Conservation (phyloP, 2,329 filamentous ascomycete species). For the Simplicillium aogashimaense region DNA sequence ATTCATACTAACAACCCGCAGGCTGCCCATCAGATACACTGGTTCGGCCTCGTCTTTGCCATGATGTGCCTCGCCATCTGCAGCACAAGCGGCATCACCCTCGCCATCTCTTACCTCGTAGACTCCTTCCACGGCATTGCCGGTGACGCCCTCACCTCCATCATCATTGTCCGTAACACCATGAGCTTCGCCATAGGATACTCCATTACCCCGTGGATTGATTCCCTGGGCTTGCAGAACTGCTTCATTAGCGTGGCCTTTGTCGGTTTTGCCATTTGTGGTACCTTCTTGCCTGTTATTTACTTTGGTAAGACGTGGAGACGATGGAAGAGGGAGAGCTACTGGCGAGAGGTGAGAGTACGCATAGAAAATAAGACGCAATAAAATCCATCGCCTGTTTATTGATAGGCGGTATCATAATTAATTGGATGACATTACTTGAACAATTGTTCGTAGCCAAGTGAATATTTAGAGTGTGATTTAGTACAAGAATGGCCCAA, state of each 20-base stretch:
- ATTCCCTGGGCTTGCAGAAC: slow-evolving; percentile 28
- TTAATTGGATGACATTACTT: too few relatives aligned
- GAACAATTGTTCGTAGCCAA: too few relatives aligned
- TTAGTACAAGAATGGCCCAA: too few relatives aligned
- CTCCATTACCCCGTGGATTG: slow-evolving; percentile 34
- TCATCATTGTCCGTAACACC: slow-evolving; percentile 28
- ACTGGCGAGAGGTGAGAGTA: slow-evolving; percentile 10
- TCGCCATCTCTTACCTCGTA: slow-evolving; percentile 28
- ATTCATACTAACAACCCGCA: not conserved
- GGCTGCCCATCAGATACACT: slow-evolving; percentile 26
- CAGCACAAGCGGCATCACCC: slow-evolving; percentile 22
- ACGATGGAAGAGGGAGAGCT: slow-evolving; percentile 9
- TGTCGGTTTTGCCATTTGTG: slow-evolving; percentile 24
- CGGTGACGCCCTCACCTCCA: slow-evolving; percentile 26
- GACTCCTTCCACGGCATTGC: slow-evolving; percentile 29
- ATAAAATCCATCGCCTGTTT: not conserved
- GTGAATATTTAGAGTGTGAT: too few relatives aligned
- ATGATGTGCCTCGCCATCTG: slow-evolving; percentile 25
- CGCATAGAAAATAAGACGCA: slow-evolving; percentile 3
- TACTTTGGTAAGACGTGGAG: slow-evolving; percentile 30
- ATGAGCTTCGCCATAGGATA: slow-evolving; percentile 25
- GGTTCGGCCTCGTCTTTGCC: slow-evolving; percentile 29
- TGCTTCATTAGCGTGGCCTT: slow-evolving; percentile 31
- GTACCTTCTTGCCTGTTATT: slow-evolving; percentile 33
- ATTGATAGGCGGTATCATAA: not conserved